Evolutionary conservation across 1,284 basidiomycete species (phyloP).

Genomic region (Cryptococcus hybrid): DNA sequence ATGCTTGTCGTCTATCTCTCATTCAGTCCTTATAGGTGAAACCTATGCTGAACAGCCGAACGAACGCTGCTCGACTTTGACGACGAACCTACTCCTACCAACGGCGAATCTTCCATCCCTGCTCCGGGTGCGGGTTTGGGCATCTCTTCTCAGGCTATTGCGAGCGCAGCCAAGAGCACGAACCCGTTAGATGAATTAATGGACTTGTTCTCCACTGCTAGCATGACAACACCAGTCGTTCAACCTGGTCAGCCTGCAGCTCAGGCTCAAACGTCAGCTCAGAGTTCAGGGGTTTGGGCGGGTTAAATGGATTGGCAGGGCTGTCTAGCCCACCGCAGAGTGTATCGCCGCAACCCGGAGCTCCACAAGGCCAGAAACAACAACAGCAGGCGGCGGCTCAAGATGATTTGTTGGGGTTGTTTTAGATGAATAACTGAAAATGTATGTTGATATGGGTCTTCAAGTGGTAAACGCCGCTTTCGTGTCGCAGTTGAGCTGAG

Average conservation of each 20-base stretch:
- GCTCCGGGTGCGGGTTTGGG: neutral
- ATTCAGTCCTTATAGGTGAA: constrained; percentile 1
- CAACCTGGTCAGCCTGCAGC: constrained; percentile 14
- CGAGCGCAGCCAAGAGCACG: constrained; percentile 44
- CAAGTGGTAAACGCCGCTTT: too few species aligned
- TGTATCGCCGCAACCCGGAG: constrained; percentile 6
- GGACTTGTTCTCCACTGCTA: constrained; percentile 70
- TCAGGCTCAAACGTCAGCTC: constrained; percentile 2
- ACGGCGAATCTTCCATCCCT: constrained; percentile 1
- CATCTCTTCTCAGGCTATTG: constrained; percentile 34
- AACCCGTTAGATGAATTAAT: constrained; percentile 90
- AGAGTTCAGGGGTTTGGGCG: constrained; percentile 10
- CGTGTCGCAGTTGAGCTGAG: too few species aligned
- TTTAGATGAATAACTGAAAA: constrained; percentile 24
- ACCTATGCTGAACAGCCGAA: constrained; percentile 31
- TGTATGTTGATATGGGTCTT: too few species aligned
- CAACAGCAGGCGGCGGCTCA: constrained; percentile 19
- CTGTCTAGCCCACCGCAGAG: constrained; percentile 2
- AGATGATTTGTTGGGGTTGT: constrained; percentile 49
- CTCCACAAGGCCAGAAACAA: constrained; percentile 7
- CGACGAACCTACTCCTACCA: constrained; percentile 54
- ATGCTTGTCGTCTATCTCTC: constrained; percentile 56
- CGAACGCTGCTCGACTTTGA: constrained; percentile 96
- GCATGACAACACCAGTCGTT: constrained; percentile 44
- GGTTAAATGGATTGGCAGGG: constrained; percentile 16